phyloP scores from a whole-genome alignment of 805 yeast genomes.

The Saccharomycodes ludwigii region DNA sequence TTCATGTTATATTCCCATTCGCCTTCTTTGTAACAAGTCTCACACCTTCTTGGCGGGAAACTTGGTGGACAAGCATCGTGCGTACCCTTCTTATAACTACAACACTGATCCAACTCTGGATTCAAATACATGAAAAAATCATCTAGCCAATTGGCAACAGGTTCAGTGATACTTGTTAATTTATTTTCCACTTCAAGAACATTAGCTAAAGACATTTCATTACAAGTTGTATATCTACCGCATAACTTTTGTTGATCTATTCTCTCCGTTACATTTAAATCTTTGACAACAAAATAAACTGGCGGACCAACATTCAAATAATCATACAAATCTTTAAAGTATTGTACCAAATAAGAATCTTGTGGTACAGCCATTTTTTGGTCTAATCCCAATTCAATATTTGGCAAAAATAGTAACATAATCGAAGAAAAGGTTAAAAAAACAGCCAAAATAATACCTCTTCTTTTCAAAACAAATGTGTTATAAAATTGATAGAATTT shows the following conservation, averaged over 20 bases:
- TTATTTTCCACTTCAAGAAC: conserved; percentile 75
- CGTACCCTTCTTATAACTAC: conserved; percentile 49
- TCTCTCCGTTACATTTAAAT: conserved; percentile 48
- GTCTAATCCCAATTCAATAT: conserved; percentile 68
- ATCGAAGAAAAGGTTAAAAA: conserved; percentile 56
- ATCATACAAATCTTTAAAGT: conserved; percentile 62
- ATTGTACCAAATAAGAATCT: conserved; percentile 69
- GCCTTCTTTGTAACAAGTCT: conserved; percentile 53
- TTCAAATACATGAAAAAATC: conserved; percentile 80
- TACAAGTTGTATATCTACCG: conserved; percentile 79
- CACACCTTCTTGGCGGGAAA: conserved; percentile 61
- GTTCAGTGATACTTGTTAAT: conserved; percentile 62
- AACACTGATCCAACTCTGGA: conserved; percentile 79
- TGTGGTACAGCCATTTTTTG: conserved; percentile 80
- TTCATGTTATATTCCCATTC: conserved; percentile 63
- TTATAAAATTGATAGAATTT: conserved; percentile 40
- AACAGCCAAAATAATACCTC: conserved; percentile 35
- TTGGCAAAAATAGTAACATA: conserved; percentile 59
- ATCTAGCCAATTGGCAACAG: conserved; percentile 87
- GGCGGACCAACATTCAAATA: conserved; percentile 88
- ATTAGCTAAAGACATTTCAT: conserved; percentile 66
- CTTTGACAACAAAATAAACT: conserved; percentile 68
- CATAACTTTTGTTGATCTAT: conserved; percentile 63
- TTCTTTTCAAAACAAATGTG: conserved; percentile 40
- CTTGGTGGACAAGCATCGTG: conserved; percentile 50